Percentiles rank a stretch among this genome's conserved stretches.
These are phyloP conservation scores for Botrytis elliptica DNA, from an alignment of 2,329 filamentous ascomycete genomes.

Conservation along the genomic window DNA sequence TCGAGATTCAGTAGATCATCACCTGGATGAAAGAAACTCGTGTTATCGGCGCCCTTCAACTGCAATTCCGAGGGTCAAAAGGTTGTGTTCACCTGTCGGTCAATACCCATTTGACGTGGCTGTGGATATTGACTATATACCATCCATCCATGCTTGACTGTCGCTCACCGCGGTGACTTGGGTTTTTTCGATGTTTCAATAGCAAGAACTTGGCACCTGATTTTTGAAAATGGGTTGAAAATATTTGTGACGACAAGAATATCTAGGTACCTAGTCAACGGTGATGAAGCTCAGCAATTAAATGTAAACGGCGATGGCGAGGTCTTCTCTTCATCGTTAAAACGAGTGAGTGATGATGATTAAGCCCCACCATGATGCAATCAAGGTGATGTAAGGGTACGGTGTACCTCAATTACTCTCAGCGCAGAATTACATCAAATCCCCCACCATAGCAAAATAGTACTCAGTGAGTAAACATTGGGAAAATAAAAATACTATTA, in stretches of 20 bases:
- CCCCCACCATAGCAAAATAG: conserved; percentile 9
- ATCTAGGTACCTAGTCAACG: not conserved
- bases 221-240: not conserved
- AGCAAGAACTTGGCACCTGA: not conserved
- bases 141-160: not conserved
- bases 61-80: not conserved
- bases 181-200: too few relatives aligned
- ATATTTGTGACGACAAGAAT: not conserved
- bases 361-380: conserved; percentile 12
- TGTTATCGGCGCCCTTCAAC: not conserved
- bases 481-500: not conserved
- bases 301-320: not conserved
- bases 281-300: not conserved
- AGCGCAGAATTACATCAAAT: not conserved
- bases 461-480: not conserved
- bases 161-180: not conserved
- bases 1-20: not conserved
- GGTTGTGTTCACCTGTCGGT: not conserved
- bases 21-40: too few relatives aligned
- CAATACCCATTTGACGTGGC: not conserved
- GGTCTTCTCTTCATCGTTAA: not conserved
- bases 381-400: not conserved
- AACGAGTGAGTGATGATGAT: not conserved
- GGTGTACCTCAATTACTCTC: not conserved
- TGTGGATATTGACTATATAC: not conserved